Evolutionary conservation across 257 asterid species (phyloP), one percentile per base, ranked within the genome.

Genomic region (Nicotiana tabacum): DNA sequence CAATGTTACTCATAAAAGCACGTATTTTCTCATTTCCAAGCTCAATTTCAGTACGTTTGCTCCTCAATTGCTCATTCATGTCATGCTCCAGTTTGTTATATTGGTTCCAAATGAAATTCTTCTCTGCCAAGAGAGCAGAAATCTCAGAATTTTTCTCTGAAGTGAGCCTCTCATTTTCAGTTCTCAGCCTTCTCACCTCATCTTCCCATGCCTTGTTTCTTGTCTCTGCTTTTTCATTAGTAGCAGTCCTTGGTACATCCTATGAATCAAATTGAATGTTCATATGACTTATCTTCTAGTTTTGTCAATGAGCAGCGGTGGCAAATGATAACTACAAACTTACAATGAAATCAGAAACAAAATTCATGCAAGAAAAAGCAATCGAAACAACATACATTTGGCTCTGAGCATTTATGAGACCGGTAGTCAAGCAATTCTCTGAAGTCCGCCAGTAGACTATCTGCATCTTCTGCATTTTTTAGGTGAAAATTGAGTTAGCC

Each of bases 71-170:
- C 82, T 83, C 82, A 21, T 77, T 85, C 65, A 85, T 86, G 81
- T 89, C 84, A 60, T 68, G 86, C 90, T 96, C 99, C 98, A 92
- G 82, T 77, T 68, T 80, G 27, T 84, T 87, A 35, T 80, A 91
- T 87, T 94, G 98, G 88, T 96, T 92, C 98, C 98, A 94, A 33
- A 90, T 83, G 70, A 94, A 96, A 2, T 81, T 86, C 83, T 93
- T 94, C 90, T 94, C 98, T 61, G 90, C 84, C 86, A 90, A 69
- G 74, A 94, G 90, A 82, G 90, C 88, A 61, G 90, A 85, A 35
- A 92, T 82, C 88, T 93, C 98, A 0, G 87, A 51, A 43, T 74
- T 80, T 67, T 91, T 92, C 77, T 93, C 92, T 56, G 78, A 66
- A 17, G 82, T 83, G 78, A 81, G 87, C 85, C 82, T 86, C 88